Conservation (phyloP, 2,329 filamentous ascomycete genomes). For the Fusarium verrucosum region DNA sequence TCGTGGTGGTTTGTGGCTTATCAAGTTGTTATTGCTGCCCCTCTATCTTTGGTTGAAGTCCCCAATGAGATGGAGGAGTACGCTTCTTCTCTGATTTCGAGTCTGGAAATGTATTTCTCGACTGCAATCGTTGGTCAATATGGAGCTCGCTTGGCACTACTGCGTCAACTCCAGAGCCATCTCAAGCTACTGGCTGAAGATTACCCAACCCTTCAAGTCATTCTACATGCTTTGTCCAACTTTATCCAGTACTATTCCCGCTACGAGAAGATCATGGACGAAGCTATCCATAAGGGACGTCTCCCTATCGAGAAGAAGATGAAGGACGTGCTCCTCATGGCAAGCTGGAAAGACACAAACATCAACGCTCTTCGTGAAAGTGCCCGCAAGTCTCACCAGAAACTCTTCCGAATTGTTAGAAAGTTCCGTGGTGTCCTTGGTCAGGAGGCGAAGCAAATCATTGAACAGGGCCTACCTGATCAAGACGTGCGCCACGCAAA, state of each 20-base stretch:
- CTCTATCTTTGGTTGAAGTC: slow-evolving; percentile 70
- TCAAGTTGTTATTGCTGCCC: slow-evolving; percentile 82
- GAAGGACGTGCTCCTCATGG: slow-evolving; percentile 90
- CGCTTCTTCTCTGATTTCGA: slow-evolving; percentile 74
- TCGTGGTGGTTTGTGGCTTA: slow-evolving; percentile 98
- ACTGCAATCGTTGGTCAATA: slow-evolving; percentile 86
- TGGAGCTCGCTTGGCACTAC: slow-evolving; percentile 73
- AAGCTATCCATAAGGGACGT: slow-evolving; percentile 73
- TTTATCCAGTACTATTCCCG: slow-evolving; percentile 80
- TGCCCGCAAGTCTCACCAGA: slow-evolving; percentile 87
- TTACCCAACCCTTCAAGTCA: slow-evolving; percentile 63
- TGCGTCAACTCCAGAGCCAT: slow-evolving; percentile 72
- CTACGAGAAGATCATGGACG: slow-evolving; percentile 72
- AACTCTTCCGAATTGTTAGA: slow-evolving; percentile 88
- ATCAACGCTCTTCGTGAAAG: slow-evolving; percentile 89
- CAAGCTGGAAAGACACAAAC: slow-evolving; percentile 98
- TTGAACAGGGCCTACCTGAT: slow-evolving; percentile 68
- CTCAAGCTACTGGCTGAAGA: slow-evolving; percentile 69
- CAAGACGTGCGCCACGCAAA: slow-evolving; percentile 44
- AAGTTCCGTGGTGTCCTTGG: slow-evolving; percentile 86
- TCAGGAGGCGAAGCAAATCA: slow-evolving; percentile 75
- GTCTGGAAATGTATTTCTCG: slow-evolving; percentile 80
- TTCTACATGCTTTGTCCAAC: slow-evolving; percentile 75
- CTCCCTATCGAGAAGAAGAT: slow-evolving; percentile 86
- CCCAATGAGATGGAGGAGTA: slow-evolving; percentile 70